Base-by-base conservation (phyloP, 1,284 basidiomycete species). In the Cutaneotrichosporon cyanovorans region DNA sequence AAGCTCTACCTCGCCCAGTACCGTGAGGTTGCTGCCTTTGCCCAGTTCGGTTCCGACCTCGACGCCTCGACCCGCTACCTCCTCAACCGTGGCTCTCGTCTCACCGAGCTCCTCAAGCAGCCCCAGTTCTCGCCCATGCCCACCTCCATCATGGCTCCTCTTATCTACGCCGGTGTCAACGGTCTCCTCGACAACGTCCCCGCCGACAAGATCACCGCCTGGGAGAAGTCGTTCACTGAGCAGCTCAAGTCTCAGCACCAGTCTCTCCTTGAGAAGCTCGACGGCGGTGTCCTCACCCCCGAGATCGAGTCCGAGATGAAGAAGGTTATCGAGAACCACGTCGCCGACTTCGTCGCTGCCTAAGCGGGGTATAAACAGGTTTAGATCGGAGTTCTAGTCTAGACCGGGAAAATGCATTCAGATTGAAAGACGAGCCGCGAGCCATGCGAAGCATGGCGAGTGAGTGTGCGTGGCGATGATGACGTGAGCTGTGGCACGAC, bases 1-100 rank as follows among this genome's bases (percentile, higher is more conserved):
- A 98, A 98, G 80, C 83, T 98, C 45, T 97, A 97, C 83, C 88
- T 98, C 60, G 93, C 93, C 45, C 93, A 98, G 75, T 98, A 97
- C 81, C 92, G 93, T 87, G 93, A 98, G 80, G 91, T 98, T 61
- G 93, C 93, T 62, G 93, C 93, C 58, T 68, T 69, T 62, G 93
- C 93, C 54, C 93, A 97, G 74, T 98, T 98, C 80, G 93, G 93
- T 82, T 98, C 93, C 63, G 93, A 97, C 77, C 86, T 98, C 39
- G 93, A 97, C 78, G 91, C 93, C 53, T 95, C 93, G 33, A 97
- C 93, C 63, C 88, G 89, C 65, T 95, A 91, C 85, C 80, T 96
- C 62, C 83, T 98, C 59, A 87, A 83, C 69, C 88, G 93, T 83
- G 93, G 93, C 81, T 84, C 89, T 60, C 91, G 93, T 80, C 80